phyloP scores from a whole-genome alignment of 73 alveolate genomes.

The Paramecium biaurelia region DNA sequence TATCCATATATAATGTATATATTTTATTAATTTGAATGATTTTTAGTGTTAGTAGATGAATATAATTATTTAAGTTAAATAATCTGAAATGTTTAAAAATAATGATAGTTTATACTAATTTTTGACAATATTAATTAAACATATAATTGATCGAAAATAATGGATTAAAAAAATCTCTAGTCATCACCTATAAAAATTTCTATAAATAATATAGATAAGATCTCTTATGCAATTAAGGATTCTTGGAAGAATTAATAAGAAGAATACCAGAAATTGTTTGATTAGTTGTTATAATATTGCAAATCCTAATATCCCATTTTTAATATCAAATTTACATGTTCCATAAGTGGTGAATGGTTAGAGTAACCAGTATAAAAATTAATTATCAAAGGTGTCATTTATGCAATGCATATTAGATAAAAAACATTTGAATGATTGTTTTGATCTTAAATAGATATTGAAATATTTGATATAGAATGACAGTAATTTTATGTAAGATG shows the following conservation, averaged over 20 bases:
- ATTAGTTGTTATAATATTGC: background rate
- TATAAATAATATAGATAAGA: background rate
- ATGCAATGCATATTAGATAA: background rate
- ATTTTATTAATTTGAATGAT: background rate
- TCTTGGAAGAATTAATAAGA: background rate
- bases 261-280: background rate
- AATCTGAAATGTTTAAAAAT: background rate
- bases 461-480: background rate
- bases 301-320: background rate
- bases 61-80: background rate
- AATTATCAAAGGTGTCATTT: background rate
- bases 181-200: background rate
- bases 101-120: background rate
- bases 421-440: slow-evolving; percentile 1
- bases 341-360: background rate
- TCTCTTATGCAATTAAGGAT: background rate
- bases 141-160: background rate
- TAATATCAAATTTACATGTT: background rate
- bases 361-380: background rate
- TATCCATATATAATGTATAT: too few relatives aligned
- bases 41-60: background rate
- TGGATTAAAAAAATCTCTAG: background rate
- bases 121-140: background rate
- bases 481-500: background rate
- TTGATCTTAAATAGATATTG: slow-evolving; percentile 15